Evolutionary conservation across 1,284 basidiomycete genomes (phyloP).

Genomic region (Coniferiporia weirii): DNA sequence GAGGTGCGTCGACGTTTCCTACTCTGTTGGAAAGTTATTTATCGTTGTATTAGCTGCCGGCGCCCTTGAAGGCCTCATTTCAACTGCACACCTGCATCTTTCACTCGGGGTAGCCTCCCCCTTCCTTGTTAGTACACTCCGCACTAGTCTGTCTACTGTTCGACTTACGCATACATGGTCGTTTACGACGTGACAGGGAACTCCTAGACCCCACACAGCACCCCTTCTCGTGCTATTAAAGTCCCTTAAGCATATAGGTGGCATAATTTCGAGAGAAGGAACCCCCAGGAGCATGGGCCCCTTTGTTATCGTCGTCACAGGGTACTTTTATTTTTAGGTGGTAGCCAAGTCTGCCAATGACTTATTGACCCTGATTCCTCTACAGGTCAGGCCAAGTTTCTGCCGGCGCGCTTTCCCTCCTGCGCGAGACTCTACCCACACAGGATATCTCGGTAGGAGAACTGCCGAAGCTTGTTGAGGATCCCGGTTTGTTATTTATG

Average conservation of each 20-base stretch:
- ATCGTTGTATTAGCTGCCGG: conserved; percentile 58
- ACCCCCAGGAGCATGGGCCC: conserved; percentile 66
- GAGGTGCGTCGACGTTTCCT: conserved; percentile 45
- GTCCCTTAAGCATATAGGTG: conserved; percentile 56
- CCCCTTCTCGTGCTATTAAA: conserved; percentile 54
- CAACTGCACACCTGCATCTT: conserved; percentile 75
- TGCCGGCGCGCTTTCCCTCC: conserved; percentile 65
- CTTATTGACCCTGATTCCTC: background rate
- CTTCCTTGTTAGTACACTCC: conserved; percentile 55
- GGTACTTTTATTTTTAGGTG: conserved; percentile 40
- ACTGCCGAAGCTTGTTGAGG: conserved; percentile 47
- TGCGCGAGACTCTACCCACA: conserved; percentile 61
- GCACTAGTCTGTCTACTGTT: background rate
- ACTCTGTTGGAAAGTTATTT: too few relatives aligned
- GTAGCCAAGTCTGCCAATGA: background rate
- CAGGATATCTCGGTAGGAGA: conserved; percentile 52
- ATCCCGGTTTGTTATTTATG: conserved; percentile 38
- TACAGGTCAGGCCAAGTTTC: conserved; percentile 74
- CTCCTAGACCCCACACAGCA: conserved; percentile 75
- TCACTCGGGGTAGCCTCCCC: conserved; percentile 76
- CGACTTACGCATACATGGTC: background rate
- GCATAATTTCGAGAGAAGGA: conserved; percentile 50
- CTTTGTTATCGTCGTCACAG: conserved; percentile 78
- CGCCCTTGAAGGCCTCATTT: conserved; percentile 72
- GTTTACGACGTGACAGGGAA: conserved; percentile 43